Conservation (phyloP, 768 basidiomycete genomes). For the Ephemerocybe angulata region DNA sequence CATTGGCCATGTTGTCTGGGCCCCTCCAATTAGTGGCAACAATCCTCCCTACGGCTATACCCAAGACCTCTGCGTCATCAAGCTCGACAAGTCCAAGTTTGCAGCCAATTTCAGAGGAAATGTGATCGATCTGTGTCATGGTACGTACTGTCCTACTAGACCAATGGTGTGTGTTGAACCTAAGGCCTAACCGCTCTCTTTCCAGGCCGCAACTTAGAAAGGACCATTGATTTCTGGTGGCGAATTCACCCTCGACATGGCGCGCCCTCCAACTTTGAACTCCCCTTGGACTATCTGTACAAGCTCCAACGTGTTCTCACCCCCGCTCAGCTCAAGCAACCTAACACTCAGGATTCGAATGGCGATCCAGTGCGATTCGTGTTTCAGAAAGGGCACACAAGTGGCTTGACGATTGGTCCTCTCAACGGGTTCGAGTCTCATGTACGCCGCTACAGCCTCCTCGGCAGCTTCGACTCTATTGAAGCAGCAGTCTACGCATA, state of each 20-base stretch:
- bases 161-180: slow-evolving; percentile 19
- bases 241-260: slow-evolving; percentile 12
- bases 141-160: slow-evolving; percentile 27
- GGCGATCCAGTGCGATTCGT: slow-evolving; percentile 21
- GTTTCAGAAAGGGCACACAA: slow-evolving; percentile 29
- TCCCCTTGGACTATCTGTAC: slow-evolving; percentile 28
- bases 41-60: slow-evolving; percentile 15
- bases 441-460: slow-evolving; percentile 19
- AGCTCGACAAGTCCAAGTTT: slow-evolving; percentile 26
- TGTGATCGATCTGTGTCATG: slow-evolving; percentile 29
- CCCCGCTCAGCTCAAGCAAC: slow-evolving; percentile 25
- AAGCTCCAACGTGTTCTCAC: slow-evolving; percentile 22
- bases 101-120: slow-evolving; percentile 27
- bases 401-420: slow-evolving; percentile 30
- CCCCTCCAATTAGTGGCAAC: not conserved
- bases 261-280: slow-evolving; percentile 17
- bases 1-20: not conserved
- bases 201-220: slow-evolving; percentile 17
- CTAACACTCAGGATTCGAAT: slow-evolving; percentile 20
- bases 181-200: slow-evolving; percentile 20
- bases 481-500: slow-evolving; percentile 25
- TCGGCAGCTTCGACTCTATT: slow-evolving; percentile 1
- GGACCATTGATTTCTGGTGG: slow-evolving; percentile 16
- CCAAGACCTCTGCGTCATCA: slow-evolving; percentile 32
- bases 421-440: slow-evolving; percentile 29